Conservation (phyloP, 2,329 filamentous ascomycete species). For the Podosphaera xanthii region DNA sequence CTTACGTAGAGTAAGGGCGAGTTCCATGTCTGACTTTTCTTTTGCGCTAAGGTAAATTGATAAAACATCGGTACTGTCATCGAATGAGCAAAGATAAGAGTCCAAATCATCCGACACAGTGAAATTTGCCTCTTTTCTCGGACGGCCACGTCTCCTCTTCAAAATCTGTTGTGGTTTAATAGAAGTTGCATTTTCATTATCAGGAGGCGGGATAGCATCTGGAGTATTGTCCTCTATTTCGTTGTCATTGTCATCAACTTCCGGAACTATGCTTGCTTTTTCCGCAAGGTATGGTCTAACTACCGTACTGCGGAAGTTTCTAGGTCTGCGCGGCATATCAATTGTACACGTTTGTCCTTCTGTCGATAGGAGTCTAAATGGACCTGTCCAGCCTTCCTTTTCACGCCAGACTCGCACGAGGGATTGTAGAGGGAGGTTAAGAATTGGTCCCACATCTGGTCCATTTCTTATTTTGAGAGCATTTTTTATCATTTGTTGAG, state of each 20-base stretch:
- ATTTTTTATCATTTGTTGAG: constrained; percentile 1
- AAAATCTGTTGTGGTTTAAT: neutral
- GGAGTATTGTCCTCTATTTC: neutral
- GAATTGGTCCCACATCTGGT: neutral
- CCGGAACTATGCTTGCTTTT: neutral
- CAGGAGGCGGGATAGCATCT: neutral
- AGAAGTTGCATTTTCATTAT: neutral
- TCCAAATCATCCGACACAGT: neutral
- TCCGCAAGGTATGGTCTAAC: constrained; percentile 3
- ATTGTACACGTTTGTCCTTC: constrained; percentile 3
- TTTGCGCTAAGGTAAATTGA: neutral
- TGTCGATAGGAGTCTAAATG: constrained; percentile 2
- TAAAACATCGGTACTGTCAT: neutral
- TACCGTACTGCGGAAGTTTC: constrained; percentile 1
- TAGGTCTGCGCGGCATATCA: neutral
- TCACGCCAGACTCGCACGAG: constrained; percentile 4
- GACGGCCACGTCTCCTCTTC: too few relatives aligned
- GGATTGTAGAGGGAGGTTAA: constrained; percentile 2
- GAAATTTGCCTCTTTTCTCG: neutral
- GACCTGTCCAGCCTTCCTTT: constrained; percentile 1
- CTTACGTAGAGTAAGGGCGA: neutral
- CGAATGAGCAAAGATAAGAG: neutral
- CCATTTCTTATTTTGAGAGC: constrained; percentile 3
- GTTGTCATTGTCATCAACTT: neutral
- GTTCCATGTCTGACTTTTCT: neutral